Evolutionary conservation across 2,329 filamentous ascomycete species (phyloP), one percentile per base, ranked within the genome.

Genomic region (Thelonectria olida): DNA sequence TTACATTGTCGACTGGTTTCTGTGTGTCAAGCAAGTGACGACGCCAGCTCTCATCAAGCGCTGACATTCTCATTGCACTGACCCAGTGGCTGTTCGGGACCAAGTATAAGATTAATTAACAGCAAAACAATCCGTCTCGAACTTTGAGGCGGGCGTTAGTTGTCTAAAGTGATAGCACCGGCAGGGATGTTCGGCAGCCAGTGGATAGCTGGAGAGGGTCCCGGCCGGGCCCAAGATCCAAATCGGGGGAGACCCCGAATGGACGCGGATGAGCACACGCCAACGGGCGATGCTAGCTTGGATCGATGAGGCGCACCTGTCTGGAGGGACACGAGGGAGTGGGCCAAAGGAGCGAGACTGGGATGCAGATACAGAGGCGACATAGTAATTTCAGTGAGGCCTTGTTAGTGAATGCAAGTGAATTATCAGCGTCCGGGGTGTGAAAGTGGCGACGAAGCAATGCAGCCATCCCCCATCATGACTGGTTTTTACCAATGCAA

Each of bases 231-330:
- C 63, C 51, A 49, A 59, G 54, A 57, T 62, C 67, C 68, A 55
- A 71, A 72, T 69, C 56, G 53, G 67, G 69, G 54, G 42, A 44
- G 69, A 52, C 61, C 39, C 57, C 58, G 52, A 64, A 57, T 52
- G 42, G 51, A 47, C 49, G 31, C 12, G 54, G 56, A 58, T 58
- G 65, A 63, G 68, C 67, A 67, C 65, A 61, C 51, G 60, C 69
- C 69, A 64, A 28, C 47, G 47, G 39, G 62, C 23, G 67, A 66
- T 62, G 61, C 63, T 62, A 63, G 60, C 61, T 45, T 66, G 47
- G 56, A 52, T 54, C 44, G 25, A 49, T 50, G 39, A 53, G 34
- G 25, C 20, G 44, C 22, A 54, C 58, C 38, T 31, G 42, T 60
- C 31, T 55, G 39, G 47, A n/a, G n/a, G n/a, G n/a, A 42, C 25